A percentile compares a stretch with the other conserved stretches of the same genome.
phyloP scores from a whole-genome alignment of 2,329 filamentous ascomycete species.

The Aspergillus puulaauensis region DNA sequence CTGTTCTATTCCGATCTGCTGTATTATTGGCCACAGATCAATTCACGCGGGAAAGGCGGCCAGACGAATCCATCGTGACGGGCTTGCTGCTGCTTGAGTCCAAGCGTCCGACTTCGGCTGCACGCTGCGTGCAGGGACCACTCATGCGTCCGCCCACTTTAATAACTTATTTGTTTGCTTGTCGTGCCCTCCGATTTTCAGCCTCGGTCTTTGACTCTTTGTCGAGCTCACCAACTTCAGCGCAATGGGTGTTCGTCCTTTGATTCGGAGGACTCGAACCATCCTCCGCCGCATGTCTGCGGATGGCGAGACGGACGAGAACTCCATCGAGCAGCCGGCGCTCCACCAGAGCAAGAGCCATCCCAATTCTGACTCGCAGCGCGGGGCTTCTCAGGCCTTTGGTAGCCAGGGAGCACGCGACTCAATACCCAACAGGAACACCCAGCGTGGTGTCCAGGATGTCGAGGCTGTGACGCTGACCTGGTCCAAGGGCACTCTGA shows the following conservation, averaged over 20 bases:
- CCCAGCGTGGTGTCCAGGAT: slow-evolving; percentile 42
- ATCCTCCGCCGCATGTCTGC: background rate
- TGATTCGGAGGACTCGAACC: background rate
- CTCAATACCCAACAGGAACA: slow-evolving; percentile 5
- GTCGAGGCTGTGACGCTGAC: slow-evolving; percentile 46
- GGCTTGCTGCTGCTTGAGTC: too few relatives aligned
- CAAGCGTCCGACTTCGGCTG: background rate
- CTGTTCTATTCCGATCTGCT: too few relatives aligned
- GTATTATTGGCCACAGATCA: background rate
- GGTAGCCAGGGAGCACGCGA: too few relatives aligned
- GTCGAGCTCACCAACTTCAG: background rate
- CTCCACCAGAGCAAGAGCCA: background rate
- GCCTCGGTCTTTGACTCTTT: background rate
- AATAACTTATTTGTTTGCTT: background rate
- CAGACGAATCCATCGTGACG: background rate
- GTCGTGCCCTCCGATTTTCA: background rate
- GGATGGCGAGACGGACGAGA: background rate
- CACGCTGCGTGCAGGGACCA: background rate
- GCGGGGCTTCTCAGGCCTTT: too few relatives aligned
- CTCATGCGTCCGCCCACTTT: background rate
- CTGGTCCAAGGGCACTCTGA: slow-evolving; percentile 42
- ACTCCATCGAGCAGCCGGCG: background rate
- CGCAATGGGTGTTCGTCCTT: background rate
- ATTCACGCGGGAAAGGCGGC: background rate
- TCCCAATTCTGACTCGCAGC: too few relatives aligned